Conservation (phyloP, 768 basidiomycete species). For the Boletus rubroflammeus region DNA sequence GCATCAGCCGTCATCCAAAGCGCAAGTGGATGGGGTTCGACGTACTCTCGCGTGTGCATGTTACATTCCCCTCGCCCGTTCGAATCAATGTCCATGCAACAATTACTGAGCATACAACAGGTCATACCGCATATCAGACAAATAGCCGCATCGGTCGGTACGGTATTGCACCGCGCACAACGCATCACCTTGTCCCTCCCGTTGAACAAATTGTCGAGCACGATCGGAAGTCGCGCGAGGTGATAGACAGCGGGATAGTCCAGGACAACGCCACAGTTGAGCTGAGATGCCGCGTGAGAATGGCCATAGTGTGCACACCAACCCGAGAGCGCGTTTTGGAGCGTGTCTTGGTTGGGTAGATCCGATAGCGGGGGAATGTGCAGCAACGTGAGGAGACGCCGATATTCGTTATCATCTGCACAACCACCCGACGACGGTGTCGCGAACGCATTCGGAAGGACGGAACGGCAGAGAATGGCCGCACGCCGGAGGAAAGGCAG, state of each 20-base stretch:
- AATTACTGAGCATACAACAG: conserved; percentile 88
- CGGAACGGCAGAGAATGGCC: conserved; percentile 76
- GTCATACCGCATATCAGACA: conserved; percentile 88
- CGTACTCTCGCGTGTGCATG: conserved; percentile 90
- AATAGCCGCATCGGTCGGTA: conserved; percentile 83
- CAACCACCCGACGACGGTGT: conserved; percentile 36
- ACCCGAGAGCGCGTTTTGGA: conserved; percentile 84
- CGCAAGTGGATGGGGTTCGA: conserved; percentile 13
- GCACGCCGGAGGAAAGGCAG: conserved; percentile 89
- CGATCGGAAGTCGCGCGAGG: conserved; percentile 73
- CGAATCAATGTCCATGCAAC: conserved; percentile 68
- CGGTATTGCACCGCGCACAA: conserved; percentile 73
- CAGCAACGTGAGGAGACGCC: conserved; percentile 68
- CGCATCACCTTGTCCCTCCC: conserved; percentile 66
- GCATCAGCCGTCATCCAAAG: not conserved
- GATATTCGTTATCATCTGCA: conserved; percentile 65
- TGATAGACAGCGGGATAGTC: conserved; percentile 85
- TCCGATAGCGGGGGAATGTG: conserved; percentile 77
- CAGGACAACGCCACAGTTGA: conserved; percentile 74
- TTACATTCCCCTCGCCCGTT: conserved; percentile 85
- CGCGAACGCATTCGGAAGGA: conserved; percentile 62
- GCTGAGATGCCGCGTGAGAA: conserved; percentile 71
- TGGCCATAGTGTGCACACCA: conserved; percentile 91
- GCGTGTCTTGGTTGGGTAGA: conserved; percentile 76
- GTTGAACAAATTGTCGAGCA: conserved; percentile 82